Percentiles rank a stretch among this genome's conserved stretches.
Conservation (phyloP, 768 basidiomycete species). For the Floccularia luteovirens region DNA sequence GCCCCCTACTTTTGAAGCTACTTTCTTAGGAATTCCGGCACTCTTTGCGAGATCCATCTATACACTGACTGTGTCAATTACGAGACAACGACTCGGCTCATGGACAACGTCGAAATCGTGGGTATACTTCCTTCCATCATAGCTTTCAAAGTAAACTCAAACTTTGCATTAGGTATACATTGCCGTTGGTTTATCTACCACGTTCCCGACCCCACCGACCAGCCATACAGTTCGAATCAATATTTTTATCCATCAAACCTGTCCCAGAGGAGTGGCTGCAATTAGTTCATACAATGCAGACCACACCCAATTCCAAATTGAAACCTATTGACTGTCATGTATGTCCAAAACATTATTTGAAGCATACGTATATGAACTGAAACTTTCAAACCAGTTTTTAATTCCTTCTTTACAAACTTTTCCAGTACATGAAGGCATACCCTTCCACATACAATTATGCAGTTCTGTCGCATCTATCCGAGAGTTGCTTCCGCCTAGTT, state of each 20-base stretch:
- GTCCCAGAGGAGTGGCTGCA: slow-evolving; percentile 56
- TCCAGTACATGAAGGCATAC: slow-evolving; percentile 41
- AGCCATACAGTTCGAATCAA: slow-evolving; percentile 30
- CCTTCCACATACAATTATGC: slow-evolving; percentile 50
- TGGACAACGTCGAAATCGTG: slow-evolving; percentile 31
- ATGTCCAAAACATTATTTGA: slow-evolving; percentile 12
- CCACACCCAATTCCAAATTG: slow-evolving; percentile 20
- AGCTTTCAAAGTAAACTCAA: slow-evolving; percentile 1
- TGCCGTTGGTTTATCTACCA: slow-evolving; percentile 37
- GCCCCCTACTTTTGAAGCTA: slow-evolving; percentile 31
- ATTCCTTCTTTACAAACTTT: slow-evolving; percentile 44
- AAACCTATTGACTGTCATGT: slow-evolving; percentile 46
- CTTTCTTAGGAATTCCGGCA: slow-evolving; percentile 21
- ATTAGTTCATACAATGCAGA: slow-evolving; percentile 28
- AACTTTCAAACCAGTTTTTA: slow-evolving; percentile 10
- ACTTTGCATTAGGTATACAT: slow-evolving; percentile 22
- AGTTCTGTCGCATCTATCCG: slow-evolving; percentile 35
- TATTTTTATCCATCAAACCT: slow-evolving; percentile 42
- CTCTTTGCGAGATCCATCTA: slow-evolving; percentile 27
- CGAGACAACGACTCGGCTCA: slow-evolving; percentile 19
- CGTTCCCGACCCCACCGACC: slow-evolving; percentile 39
- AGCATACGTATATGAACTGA: not conserved
- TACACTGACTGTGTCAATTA: slow-evolving; percentile 22
- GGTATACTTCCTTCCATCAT: slow-evolving; percentile 3
- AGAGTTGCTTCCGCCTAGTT: slow-evolving; percentile 27